phyloP scores from a whole-genome alignment of 495 filamentous ascomycete genomes.

The Aspergillus ostianus region DNA sequence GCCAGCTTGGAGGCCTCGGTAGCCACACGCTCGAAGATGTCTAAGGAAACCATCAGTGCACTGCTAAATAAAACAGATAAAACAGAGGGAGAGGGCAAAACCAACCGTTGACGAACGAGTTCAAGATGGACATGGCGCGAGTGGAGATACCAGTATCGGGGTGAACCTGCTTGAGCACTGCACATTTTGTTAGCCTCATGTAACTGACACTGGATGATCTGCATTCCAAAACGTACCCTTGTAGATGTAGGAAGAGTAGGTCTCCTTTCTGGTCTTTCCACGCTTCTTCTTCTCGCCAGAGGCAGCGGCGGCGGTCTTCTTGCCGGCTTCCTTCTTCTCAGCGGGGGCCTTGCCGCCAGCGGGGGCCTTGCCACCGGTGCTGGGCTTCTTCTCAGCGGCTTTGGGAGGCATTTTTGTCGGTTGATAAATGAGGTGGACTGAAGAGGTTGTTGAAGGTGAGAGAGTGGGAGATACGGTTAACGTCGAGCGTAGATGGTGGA shows the following conservation, averaged over 20 bases:
- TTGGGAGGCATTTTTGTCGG: slow-evolving; percentile 85
- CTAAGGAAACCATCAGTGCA: slow-evolving; percentile 43
- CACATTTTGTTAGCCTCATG: slow-evolving; percentile 7
- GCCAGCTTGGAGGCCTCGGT: slow-evolving; percentile 98
- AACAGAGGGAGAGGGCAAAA: slow-evolving; percentile 10
- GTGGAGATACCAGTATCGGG: slow-evolving; percentile 99
- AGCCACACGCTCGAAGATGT: slow-evolving; percentile 99
- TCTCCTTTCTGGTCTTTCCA: slow-evolving; percentile 99
- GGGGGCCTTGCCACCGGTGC: slow-evolving; percentile 93
- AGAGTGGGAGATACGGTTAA: slow-evolving; percentile 26
- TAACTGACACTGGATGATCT: background rate
- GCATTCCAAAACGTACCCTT: slow-evolving; percentile 68
- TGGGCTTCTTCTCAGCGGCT: slow-evolving; percentile 94
- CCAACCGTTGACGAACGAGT: slow-evolving; percentile 99
- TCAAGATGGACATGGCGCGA: slow-evolving; percentile 98
- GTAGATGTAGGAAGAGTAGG: slow-evolving; percentile 99
- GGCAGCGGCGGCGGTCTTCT: slow-evolving; percentile 87
- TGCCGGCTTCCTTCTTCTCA: slow-evolving; percentile 99
- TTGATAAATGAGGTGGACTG: slow-evolving; percentile 26
- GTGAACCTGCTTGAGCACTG: slow-evolving; percentile 99
- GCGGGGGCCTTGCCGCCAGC: slow-evolving; percentile 78
- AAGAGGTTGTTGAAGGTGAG: slow-evolving; percentile 15
- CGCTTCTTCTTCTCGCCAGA: slow-evolving; percentile 99
- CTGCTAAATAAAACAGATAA: too few relatives aligned
- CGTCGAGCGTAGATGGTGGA: slow-evolving; percentile 26